A percentile compares a stretch with the other conserved stretches of the same genome.
Evolutionary conservation across 805 yeast species (phyloP).

Genomic region (Hanseniaspora taiwanica): DNA sequence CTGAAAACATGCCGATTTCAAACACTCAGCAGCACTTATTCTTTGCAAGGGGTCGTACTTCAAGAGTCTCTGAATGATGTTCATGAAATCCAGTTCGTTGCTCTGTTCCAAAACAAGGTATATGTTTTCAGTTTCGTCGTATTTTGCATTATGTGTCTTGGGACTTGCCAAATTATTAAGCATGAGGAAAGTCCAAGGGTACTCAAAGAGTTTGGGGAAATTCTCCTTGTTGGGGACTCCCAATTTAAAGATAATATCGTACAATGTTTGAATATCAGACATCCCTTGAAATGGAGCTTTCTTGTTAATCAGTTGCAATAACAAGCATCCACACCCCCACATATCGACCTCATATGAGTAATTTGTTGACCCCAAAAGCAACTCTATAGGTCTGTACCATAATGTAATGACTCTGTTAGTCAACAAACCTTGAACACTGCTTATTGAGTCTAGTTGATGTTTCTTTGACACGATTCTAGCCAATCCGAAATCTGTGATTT

Average conservation of each 20-base stretch:
- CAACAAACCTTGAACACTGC: slow-evolving; percentile 53
- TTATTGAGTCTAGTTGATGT: slow-evolving; percentile 31
- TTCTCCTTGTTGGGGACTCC: slow-evolving; percentile 65
- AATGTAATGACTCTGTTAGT: slow-evolving; percentile 91
- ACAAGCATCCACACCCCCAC: slow-evolving; percentile 93
- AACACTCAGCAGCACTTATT: slow-evolving; percentile 55
- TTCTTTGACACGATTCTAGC: slow-evolving; percentile 43
- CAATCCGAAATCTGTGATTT: slow-evolving; percentile 73
- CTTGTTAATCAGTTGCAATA: slow-evolving; percentile 67
- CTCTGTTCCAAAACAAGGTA: not conserved
- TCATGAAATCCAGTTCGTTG: slow-evolving; percentile 24
- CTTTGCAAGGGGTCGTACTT: slow-evolving; percentile 57
- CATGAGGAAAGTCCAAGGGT: slow-evolving; percentile 78
- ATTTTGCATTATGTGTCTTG: slow-evolving; percentile 12
- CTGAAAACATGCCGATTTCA: slow-evolving; percentile 55
- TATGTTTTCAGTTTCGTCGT: not conserved
- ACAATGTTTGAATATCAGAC: slow-evolving; percentile 77
- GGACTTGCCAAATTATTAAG: slow-evolving; percentile 36
- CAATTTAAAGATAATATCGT: slow-evolving; percentile 65
- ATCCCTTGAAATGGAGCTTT: slow-evolving; percentile 74
- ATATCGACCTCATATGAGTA: slow-evolving; percentile 87
- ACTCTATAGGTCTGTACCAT: slow-evolving; percentile 97
- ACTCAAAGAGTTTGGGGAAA: slow-evolving; percentile 67
- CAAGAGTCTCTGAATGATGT: slow-evolving; percentile 52
- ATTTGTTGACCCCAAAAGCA: slow-evolving; percentile 77